These are phyloP conservation scores for Debaryomyces subglobosus DNA, from an alignment of 1,139 yeast genomes.

Conservation along the genomic window DNA sequence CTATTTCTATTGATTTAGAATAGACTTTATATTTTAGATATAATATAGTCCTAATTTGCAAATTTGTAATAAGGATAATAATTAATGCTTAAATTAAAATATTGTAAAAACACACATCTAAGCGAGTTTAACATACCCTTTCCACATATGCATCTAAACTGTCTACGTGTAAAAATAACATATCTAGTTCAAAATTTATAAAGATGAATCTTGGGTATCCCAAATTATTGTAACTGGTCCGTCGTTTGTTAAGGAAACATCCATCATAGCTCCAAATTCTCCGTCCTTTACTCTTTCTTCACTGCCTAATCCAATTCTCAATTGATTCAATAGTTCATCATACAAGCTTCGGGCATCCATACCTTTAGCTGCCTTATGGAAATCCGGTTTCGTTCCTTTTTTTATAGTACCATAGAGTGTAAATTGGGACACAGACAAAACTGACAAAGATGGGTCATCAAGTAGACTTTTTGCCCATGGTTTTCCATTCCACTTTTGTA, in stretches of 20 bases:
- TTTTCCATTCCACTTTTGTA: conserved; percentile 61
- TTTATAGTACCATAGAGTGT: conserved; percentile 81
- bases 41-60: background rate
- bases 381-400: conserved; percentile 93
- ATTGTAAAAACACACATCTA: no score
- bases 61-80: background rate
- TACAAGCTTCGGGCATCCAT: conserved; percentile 70
- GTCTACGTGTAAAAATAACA: background rate
- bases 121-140: no score
- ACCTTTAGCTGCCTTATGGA: conserved; percentile 87
- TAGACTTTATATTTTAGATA: conserved; percentile 2
- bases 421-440: conserved; percentile 76
- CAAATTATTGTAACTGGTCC: conserved; percentile 79
- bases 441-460: conserved; percentile 38
- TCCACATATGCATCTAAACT: background rate
- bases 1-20: background rate
- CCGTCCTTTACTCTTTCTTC: conserved; percentile 77
- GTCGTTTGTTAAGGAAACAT: conserved; percentile 80
- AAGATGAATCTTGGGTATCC: conserved; percentile 53
- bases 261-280: conserved; percentile 97
- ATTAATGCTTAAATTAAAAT: no score
- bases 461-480: conserved; percentile 47
- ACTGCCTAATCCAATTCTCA: conserved; percentile 59
- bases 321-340: conserved; percentile 54
- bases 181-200: conserved; percentile 8